phyloP scores from a whole-genome alignment of 2,329 filamentous ascomycete genomes.

The Diaporthe ampelina region DNA sequence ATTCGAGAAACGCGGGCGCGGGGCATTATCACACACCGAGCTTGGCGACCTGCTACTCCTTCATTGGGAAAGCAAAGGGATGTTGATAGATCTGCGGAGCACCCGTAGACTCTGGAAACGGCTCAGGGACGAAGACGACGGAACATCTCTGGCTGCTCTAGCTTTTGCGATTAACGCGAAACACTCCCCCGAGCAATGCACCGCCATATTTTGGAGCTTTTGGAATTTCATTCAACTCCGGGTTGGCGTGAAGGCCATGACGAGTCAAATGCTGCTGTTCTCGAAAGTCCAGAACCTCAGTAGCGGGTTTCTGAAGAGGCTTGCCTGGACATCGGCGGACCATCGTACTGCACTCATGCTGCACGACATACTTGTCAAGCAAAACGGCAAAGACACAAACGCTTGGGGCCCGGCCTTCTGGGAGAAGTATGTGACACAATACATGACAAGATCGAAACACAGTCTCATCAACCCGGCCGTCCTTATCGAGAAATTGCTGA shows the following conservation, averaged over 20 bases:
- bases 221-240: conserved; percentile 44
- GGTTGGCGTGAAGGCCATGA: conserved; percentile 40
- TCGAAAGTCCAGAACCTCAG: conserved; percentile 40
- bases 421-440: conserved; percentile 43
- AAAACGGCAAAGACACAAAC: not conserved
- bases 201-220: conserved; percentile 41
- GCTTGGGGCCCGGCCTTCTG: conserved; percentile 45
- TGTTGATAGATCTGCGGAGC: conserved; percentile 37
- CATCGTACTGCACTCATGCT: conserved; percentile 42
- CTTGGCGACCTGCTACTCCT: conserved; percentile 48
- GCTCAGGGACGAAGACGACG: conserved; percentile 36
- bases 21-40: conserved; percentile 42
- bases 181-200: conserved; percentile 7
- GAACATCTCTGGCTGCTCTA: conserved; percentile 46
- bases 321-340: conserved; percentile 45
- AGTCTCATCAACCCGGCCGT: conserved; percentile 25
- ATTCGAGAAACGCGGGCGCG: conserved; percentile 39
- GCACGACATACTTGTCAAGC: conserved; percentile 41
- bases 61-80: conserved; percentile 51
- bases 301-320: conserved; percentile 41
- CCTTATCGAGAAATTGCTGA: conserved; percentile 25
- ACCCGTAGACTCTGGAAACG: conserved; percentile 39
- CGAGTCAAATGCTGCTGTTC: conserved; percentile 42
- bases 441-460: conserved; percentile 21
- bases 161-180: conserved; percentile 44